Evolutionary conservation across 2,329 filamentous ascomycete species (phyloP), one percentile per base, ranked within the genome.

Genomic region (Teratosphaeria gauchensis): DNA sequence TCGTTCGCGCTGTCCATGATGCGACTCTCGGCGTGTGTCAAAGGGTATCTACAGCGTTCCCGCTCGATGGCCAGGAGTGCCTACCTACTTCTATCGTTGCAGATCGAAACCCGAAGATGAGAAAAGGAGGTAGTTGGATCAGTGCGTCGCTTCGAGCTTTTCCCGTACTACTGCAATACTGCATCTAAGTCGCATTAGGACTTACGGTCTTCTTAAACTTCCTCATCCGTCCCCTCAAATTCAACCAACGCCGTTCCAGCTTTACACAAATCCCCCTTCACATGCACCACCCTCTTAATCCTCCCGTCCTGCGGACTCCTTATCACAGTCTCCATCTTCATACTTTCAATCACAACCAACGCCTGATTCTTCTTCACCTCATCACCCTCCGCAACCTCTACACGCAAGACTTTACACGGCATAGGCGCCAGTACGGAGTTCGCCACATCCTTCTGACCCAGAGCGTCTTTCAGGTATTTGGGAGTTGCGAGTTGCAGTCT

Each of bases 321-420:
- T 54, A 82, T 80, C 59, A 80, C 78, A 30, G 78, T 82, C 71
- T 82, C 80, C 80, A 82, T 82, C 73, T 82, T 78, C 77, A 80
- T 80, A 60, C 76, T 78, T 68, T 76, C 75, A 61, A 74, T 74
- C 4, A 97, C 91, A 12, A 97, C 89, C 59, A 99, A 77, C 6
- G 90, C 85, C 59, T 92, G 85, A 53, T 92, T 92, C 76, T 92
- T 95, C 71, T 85, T 85, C 16, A 99, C 94, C 53, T 75, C 76
- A 63, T 95, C 84, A 0, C 94, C 94, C 66, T 90, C 90, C 31
- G 81, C 76, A 0, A 96, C 90, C 73, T 96, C 89, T 54, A 96
- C 94, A 64, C 90, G 85, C 62, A 99, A 76, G 30, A 99, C 87
- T 77, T 97, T 97, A 76, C 94, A 97, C 1, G 94, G 94, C 94